Evolutionary conservation across 192 early-diverging fungal species (phyloP).

Genomic region (Geranomyces variabilis): DNA sequence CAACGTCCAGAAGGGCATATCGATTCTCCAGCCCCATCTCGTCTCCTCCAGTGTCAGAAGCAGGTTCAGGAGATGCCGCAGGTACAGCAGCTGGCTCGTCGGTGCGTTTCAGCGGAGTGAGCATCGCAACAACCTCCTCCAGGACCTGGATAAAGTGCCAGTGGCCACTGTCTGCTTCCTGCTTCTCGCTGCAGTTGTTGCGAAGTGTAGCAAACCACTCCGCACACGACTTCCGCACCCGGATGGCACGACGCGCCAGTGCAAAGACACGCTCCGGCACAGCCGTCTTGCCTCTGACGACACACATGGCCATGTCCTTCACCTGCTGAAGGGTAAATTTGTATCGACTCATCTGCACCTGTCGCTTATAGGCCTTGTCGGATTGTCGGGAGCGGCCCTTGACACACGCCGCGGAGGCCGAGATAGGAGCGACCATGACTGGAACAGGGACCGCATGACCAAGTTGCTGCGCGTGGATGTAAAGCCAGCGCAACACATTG

Average conservation of each 20-base stretch:
- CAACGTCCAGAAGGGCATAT: slow-evolving; percentile 7
- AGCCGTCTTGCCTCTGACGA: not conserved
- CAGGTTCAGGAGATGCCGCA: not conserved
- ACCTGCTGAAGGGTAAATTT: slow-evolving; percentile 17
- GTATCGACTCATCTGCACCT: not conserved
- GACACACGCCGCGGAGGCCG: too few species aligned
- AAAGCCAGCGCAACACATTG: not conserved
- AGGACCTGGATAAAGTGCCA: slow-evolving; percentile 24
- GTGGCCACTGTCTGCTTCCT: not conserved
- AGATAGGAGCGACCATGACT: too few species aligned
- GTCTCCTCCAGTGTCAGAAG: not conserved
- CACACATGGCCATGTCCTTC: slow-evolving; percentile 3
- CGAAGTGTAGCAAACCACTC: not conserved
- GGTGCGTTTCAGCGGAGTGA: not conserved
- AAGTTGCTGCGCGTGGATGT: not conserved
- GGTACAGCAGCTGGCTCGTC: not conserved
- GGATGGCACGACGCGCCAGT: slow-evolving; percentile 11
- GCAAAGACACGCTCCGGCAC: slow-evolving; percentile 1
- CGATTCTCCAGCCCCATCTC: slow-evolving; percentile 3
- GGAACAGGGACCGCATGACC: slow-evolving; percentile 1
- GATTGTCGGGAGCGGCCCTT: not conserved
- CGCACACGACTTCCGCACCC: slow-evolving; percentile 11
- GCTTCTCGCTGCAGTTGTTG: not conserved
- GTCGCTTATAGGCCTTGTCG: not conserved
- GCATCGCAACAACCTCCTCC: slow-evolving; percentile 4